Evolutionary conservation across 108 stramenopile genomes (phyloP).

Genomic region (Parietichytrium sp.): DNA sequence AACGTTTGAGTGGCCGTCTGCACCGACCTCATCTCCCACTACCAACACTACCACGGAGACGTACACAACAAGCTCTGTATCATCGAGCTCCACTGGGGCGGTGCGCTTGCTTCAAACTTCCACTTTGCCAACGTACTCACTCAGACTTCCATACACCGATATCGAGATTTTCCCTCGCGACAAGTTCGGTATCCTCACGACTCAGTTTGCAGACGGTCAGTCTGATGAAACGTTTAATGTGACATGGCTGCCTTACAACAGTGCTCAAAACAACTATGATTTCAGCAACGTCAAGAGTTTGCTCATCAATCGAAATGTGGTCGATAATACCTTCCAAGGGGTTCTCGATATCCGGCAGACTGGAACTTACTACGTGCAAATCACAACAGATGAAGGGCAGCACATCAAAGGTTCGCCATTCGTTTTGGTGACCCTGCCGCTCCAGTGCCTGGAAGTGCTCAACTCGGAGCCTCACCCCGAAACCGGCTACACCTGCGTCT

Average conservation of each 20-base stretch:
- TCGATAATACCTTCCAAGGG: slow-evolving; percentile 26
- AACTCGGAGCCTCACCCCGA: slow-evolving; percentile 15
- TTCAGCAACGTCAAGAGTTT: not conserved
- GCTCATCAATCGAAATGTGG: not conserved
- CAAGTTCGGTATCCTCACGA: not conserved
- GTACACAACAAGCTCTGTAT: too few relatives aligned
- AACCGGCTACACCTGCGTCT: slow-evolving; percentile 29
- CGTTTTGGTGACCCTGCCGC: not conserved
- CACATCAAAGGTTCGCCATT: slow-evolving; percentile 20
- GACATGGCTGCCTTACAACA: not conserved
- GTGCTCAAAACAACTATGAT: too few relatives aligned
- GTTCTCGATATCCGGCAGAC: slow-evolving; percentile 26
- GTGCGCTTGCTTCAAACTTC: too few relatives aligned
- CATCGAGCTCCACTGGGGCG: too few relatives aligned
- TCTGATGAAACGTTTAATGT: not conserved
- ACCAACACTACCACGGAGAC: too few relatives aligned
- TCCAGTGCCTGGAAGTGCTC: not conserved
- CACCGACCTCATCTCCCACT: not conserved
- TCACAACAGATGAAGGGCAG: not conserved
- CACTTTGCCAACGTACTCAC: not conserved
- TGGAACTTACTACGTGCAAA: not conserved
- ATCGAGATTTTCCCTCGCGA: slow-evolving; percentile 22
- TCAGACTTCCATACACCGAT: not conserved
- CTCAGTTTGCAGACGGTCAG: not conserved
- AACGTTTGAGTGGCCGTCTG: not conserved